Conservation (phyloP, 768 basidiomycete species). For the Cystobasidium onofrii region DNA sequence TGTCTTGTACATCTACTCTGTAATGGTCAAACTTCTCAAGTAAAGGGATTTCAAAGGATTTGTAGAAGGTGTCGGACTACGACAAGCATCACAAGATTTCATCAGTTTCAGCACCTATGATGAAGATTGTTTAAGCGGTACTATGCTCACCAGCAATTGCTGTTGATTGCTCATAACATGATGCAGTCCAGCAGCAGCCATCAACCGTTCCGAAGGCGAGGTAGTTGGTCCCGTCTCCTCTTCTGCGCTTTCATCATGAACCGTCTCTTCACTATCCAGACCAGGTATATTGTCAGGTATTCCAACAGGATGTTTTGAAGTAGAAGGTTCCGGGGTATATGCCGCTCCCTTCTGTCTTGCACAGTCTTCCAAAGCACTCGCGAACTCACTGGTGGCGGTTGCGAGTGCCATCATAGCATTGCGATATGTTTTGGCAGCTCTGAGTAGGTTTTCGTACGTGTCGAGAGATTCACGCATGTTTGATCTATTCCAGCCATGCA, state of each 20-base stretch:
- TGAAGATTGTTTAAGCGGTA: background rate
- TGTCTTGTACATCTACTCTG: slow-evolving; percentile 24
- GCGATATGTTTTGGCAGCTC: slow-evolving; percentile 27
- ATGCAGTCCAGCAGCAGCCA: slow-evolving; percentile 33
- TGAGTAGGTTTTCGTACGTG: slow-evolving; percentile 26
- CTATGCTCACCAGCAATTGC: slow-evolving; percentile 19
- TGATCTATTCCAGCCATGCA: background rate
- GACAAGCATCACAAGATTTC: background rate
- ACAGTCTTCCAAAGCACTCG: slow-evolving; percentile 31
- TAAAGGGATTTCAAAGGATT: slow-evolving; percentile 28
- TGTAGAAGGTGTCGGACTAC: slow-evolving; percentile 34
- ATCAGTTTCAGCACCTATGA: too few relatives aligned
- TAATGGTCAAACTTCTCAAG: slow-evolving; percentile 31
- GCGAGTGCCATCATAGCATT: slow-evolving; percentile 29
- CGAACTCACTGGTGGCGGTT: slow-evolving; percentile 30
- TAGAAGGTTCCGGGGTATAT: background rate
- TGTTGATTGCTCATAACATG: slow-evolving; percentile 34
- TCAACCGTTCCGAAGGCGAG: slow-evolving; percentile 13
- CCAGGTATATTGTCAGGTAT: slow-evolving; percentile 4
- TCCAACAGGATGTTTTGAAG: background rate
- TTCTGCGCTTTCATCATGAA: background rate
- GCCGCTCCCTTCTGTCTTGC: slow-evolving; percentile 34
- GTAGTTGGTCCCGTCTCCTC: background rate
- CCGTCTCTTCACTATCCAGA: background rate
- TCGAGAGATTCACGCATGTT: slow-evolving; percentile 25